Conservation (phyloP, 768 basidiomycete genomes). For the Mrakia hoshinonis region DNA sequence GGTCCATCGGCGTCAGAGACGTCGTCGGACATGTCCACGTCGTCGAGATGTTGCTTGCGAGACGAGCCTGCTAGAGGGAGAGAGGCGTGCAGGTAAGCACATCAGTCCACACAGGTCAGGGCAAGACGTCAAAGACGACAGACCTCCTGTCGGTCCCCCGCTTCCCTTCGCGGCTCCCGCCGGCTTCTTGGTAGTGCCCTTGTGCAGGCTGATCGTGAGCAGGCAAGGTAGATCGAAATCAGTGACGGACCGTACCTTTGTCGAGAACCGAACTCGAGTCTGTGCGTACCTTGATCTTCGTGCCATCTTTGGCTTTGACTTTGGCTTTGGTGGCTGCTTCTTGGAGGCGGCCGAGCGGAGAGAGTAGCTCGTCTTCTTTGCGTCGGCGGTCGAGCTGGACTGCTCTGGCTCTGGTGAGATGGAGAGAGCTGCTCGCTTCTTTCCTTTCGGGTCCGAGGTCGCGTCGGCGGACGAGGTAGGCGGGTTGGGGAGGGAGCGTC, state of each 20-base stretch:
- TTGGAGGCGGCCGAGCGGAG: slow-evolving; percentile 14
- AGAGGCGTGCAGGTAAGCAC: neutral
- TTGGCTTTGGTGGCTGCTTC: slow-evolving; percentile 4
- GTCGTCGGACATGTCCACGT: slow-evolving; percentile 22
- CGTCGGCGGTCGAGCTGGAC: neutral
- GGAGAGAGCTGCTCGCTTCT: slow-evolving; percentile 14
- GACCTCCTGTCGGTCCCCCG: too few species aligned
- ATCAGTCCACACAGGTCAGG: neutral
- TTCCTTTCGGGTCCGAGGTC: slow-evolving; percentile 21
- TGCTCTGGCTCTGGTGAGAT: slow-evolving; percentile 15
- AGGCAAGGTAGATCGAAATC: neutral
- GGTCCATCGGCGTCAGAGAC: slow-evolving; percentile 22
- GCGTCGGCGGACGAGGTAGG: neutral
- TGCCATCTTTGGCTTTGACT: slow-evolving; percentile 4
- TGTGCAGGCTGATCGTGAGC: neutral
- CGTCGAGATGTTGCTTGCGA: slow-evolving; percentile 10
- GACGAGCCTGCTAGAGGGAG: slow-evolving; percentile 16
- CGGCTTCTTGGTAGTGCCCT: neutral
- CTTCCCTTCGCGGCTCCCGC: neutral
- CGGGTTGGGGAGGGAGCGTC: slow-evolving; percentile 20
- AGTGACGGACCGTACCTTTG: too few species aligned
- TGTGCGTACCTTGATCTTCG: slow-evolving; percentile 20
- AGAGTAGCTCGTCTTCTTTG: slow-evolving; percentile 11
- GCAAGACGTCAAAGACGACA: neutral
- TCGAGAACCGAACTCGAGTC: too few species aligned